Percentiles rank a stretch among this genome's conserved stretches.
phyloP scores from a whole-genome alignment of 2,329 filamentous ascomycete genomes.

The Parascedosporium putredinis region DNA sequence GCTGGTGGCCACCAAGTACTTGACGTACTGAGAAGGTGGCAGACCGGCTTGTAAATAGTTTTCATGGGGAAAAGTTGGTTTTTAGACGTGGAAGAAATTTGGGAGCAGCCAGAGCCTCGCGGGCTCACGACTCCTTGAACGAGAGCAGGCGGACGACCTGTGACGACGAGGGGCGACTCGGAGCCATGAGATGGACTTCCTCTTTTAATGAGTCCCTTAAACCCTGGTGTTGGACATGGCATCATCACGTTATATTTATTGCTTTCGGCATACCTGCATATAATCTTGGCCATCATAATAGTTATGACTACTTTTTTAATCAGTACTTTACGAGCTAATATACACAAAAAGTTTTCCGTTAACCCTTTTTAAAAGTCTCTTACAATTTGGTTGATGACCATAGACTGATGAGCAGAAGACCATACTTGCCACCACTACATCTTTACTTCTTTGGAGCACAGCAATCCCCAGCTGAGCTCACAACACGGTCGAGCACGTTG shows the following conservation, averaged over 20 bases:
- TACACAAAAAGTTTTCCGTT: conserved; percentile 8
- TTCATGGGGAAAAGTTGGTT: not conserved
- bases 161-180: not conserved
- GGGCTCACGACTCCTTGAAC: not conserved
- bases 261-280: conserved; percentile 4
- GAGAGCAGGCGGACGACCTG: not conserved
- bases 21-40: not conserved
- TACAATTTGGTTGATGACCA: too few species aligned
- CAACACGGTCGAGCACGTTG: conserved; percentile 36
- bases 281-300: conserved; percentile 4
- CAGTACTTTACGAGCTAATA: conserved; percentile 14
- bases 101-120: not conserved
- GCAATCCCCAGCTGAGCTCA: conserved; percentile 38
- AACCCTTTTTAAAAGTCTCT: not conserved
- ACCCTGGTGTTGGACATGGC: conserved; percentile 5
- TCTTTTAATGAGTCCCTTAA: not conserved
- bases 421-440: too few species aligned
- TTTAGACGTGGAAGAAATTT: not conserved
- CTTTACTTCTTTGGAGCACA: conserved; percentile 37
- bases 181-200: not conserved
- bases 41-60: not conserved
- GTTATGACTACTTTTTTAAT: conserved; percentile 10
- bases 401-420: too few species aligned
- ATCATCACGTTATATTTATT: conserved; percentile 1
- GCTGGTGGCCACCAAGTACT: not conserved